Evolutionary conservation across 768 basidiomycete genomes (phyloP), one percentile per base, ranked within the genome.

Genomic region (Polyporus arcularius): DNA sequence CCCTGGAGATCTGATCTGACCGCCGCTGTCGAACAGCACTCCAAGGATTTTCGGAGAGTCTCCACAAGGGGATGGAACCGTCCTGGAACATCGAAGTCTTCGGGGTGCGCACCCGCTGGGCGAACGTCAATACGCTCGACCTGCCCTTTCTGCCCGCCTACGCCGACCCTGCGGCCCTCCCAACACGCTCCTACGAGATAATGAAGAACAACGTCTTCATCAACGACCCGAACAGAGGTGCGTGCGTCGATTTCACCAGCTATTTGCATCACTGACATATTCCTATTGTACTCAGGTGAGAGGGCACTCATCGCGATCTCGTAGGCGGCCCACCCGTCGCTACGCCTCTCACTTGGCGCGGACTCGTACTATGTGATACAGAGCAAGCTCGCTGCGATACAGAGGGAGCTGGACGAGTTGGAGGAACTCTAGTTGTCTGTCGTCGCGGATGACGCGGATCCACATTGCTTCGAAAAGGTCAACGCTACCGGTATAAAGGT

Each of bases 81-180:
- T 48, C 35, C 9, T 66, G 67, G 67, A 66, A 68, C 54, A 66
- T 68, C 65, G 55, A 58, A 39, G 58, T 53, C 26, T 48, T 59
- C 2, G 68, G 67, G n/a, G 68, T 68, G 49, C 62, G 60, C 41
- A 70, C 68, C 16, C 56, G 43, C 15, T 70, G 67, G 67, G 53
- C 57, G 9, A 31, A 39, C n/a, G 42, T 18, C 8, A 59, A 53
- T 38, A 46, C 53, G 58, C n/a, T 15, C 15, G 35, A 32, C n/a
- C 18, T 53, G 9, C 52, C 58, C 14, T 45, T 53, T 21, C 58
- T 51, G 21, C 43, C 58, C 8, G 51, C 51, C 8, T 59, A 53
- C 43, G 51, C 41, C 21, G 42, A 18, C 21, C 58, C 58, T 15
- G 43, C 53, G 11, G 21, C 30, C 18, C 2, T 38, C 35, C 8